Evolutionary conservation across 352 stramenopile genomes (phyloP).

Genomic region (Blastocystis sp.): DNA sequence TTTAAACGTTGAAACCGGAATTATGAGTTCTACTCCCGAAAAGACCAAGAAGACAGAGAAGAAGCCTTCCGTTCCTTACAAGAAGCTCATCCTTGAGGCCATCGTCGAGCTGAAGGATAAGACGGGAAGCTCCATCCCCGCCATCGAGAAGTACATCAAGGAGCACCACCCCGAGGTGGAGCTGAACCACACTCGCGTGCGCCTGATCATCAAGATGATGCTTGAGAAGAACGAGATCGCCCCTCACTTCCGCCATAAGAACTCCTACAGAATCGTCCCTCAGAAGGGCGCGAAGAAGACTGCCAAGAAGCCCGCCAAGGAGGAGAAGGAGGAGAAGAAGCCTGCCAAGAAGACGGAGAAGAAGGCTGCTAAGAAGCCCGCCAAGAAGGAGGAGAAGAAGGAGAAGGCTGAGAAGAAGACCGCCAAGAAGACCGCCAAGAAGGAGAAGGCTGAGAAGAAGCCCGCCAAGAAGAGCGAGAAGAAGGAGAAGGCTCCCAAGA

Average conservation of each 20-base stretch:
- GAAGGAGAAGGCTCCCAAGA: slow-evolving; percentile 37
- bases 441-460: slow-evolving; percentile 24
- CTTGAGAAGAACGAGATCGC: slow-evolving; percentile 44
- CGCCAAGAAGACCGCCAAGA: slow-evolving; percentile 65
- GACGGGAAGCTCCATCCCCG: slow-evolving; percentile 46
- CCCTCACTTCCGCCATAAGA: slow-evolving; percentile 4
- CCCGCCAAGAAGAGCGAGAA: not conserved
- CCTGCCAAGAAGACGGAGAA: slow-evolving; percentile 49
- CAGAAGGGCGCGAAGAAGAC: not conserved
- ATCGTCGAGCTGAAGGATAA: slow-evolving; percentile 29
- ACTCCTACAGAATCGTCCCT: slow-evolving; percentile 62
- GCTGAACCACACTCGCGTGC: slow-evolving; percentile 53
- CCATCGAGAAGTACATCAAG: slow-evolving; percentile 69
- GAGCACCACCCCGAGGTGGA: slow-evolving; percentile 50
- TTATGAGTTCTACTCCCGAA: not conserved
- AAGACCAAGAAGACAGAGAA: slow-evolving; percentile 55
- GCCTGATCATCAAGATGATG: slow-evolving; percentile 56
- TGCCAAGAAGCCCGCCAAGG: slow-evolving; percentile 21
- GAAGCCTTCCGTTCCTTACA: slow-evolving; percentile 63
- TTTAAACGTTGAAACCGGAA: not conserved
- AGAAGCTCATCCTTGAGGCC: slow-evolving; percentile 49
- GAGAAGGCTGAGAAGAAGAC: slow-evolving; percentile 56
- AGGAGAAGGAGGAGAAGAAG: slow-evolving; percentile 48
- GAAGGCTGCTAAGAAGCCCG: slow-evolving; percentile 12
- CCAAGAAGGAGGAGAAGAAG: slow-evolving; percentile 60